A percentile compares a stretch with the other conserved stretches of the same genome.
Conservation (phyloP, 345 rosid genomes). For the Carallia pectinifolia region DNA sequence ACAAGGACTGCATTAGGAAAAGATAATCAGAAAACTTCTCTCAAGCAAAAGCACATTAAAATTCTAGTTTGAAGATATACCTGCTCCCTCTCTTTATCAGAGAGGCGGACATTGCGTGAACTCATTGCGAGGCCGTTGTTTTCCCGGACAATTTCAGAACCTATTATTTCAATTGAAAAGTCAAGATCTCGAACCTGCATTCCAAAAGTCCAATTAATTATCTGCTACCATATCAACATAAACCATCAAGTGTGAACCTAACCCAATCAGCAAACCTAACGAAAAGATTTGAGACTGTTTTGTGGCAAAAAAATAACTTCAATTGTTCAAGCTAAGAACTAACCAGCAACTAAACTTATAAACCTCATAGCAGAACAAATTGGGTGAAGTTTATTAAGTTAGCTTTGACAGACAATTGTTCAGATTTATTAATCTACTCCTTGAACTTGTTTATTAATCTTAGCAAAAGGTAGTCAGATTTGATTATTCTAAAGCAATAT, state of each 20-base stretch:
- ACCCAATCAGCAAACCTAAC: not conserved
- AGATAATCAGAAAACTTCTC: not conserved
- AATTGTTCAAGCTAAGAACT: not conserved
- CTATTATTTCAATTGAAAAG: conserved; percentile 64
- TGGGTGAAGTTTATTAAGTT: not conserved
- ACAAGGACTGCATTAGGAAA: not conserved
- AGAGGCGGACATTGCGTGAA: conserved; percentile 79
- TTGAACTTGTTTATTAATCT: not conserved
- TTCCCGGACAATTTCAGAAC: conserved; percentile 68
- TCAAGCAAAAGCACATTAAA: too few species aligned
- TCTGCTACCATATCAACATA: not conserved
- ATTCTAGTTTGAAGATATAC: conserved; percentile 22
- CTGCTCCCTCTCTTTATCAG: conserved; percentile 63
- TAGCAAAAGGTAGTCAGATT: not conserved
- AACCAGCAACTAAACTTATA: not conserved
- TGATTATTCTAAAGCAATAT: not conserved
- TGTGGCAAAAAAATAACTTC: not conserved
- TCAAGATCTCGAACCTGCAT: conserved; percentile 82
- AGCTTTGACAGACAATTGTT: not conserved
- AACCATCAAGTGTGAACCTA: not conserved
- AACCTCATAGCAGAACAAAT: not conserved
- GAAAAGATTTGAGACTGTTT: not conserved
- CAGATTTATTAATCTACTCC: too few species aligned
- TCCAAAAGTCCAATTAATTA: conserved; percentile 1
- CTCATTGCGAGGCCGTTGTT: conserved; percentile 83